Conservation (phyloP, 768 basidiomycete species). For the Chalciporus piperatus region DNA sequence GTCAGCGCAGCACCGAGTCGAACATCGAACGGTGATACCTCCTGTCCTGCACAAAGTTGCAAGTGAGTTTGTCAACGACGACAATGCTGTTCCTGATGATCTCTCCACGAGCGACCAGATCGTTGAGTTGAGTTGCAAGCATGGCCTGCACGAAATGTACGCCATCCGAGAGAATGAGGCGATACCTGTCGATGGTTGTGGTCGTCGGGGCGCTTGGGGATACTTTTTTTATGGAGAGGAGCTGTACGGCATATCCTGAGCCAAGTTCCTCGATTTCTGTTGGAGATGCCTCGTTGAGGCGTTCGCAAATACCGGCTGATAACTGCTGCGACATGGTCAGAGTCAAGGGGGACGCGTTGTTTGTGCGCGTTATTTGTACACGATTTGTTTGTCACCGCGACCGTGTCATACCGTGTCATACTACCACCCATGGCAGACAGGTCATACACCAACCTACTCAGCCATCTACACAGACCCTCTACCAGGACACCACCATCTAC, state of each 20-base stretch:
- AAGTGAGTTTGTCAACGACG: slow-evolving; percentile 70
- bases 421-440: slow-evolving; percentile 8
- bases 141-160: slow-evolving; percentile 85
- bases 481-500: slow-evolving; percentile 10
- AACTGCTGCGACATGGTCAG: slow-evolving; percentile 48
- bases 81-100: slow-evolving; percentile 69
- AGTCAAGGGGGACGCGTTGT: slow-evolving; percentile 11
- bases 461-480: slow-evolving; percentile 26
- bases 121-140: slow-evolving; percentile 90
- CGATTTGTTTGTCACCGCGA: slow-evolving; percentile 10
- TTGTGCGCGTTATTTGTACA: slow-evolving; percentile 17
- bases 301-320: slow-evolving; percentile 53
- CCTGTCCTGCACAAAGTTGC: slow-evolving; percentile 81
- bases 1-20: slow-evolving; percentile 1
- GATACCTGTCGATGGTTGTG: slow-evolving; percentile 52
- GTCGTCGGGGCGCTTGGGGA: slow-evolving; percentile 30
- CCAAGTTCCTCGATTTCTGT: slow-evolving; percentile 29
- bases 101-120: slow-evolving; percentile 58
- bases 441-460: slow-evolving; percentile 26
- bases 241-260: slow-evolving; percentile 58
- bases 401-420: slow-evolving; percentile 1
- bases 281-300: slow-evolving; percentile 42
- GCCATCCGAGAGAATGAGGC: slow-evolving; percentile 91
- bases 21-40: slow-evolving; percentile 48
- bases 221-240: slow-evolving; percentile 84